Base-by-base conservation (phyloP, 345 rosid species). In the Limnanthes douglasii region DNA sequence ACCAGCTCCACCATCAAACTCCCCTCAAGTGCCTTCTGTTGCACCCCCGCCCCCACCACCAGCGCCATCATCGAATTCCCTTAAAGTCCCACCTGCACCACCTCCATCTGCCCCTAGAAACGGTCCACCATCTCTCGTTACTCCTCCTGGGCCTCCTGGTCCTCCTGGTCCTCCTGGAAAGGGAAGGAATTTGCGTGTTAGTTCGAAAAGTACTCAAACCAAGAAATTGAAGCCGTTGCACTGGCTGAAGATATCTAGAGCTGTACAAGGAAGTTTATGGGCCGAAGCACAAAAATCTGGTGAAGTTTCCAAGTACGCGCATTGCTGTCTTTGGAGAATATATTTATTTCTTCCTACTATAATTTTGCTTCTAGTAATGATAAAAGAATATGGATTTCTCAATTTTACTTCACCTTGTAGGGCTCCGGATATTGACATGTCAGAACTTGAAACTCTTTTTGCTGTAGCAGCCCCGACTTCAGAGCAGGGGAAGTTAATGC, bases 391-490 rank as follows among this genome's bases (percentile, higher is more conserved):
- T 45, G 43, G 10, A 20, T 45, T 41, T 39, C 44, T 42, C n/a
- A n/a, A n/a, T n/a, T n/a, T n/a, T 28, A 18, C 11, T 6, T 31
- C 33, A 30, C 50, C 9, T 11, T 32, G 6, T 37, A 86, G 97
- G 73, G 86, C 93, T 69, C 94, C 86, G 4, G 94, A 81, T 51
- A 88, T 88, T 63, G 97, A 88, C 69, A 75, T 82, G 68, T 71
- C 75, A 38, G 97, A 88, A 57, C 88, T 88, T 42, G 95, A 88
- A 57, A 75, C 18, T 73, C 93, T 88, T 38, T 88, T 88, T 64
- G 66, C 92, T 15, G 86, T 86, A 13, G 56, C 88, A 18, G 68
- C 58, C 45, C 73, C 86, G 24, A 62, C 34, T 53, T 24, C 66
- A 53, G 83, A 72, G 39, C 52, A 38, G 15, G 62, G 65, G 18